Base-by-base conservation (phyloP, 768 basidiomycete species). In the Exidia glandulosa region DNA sequence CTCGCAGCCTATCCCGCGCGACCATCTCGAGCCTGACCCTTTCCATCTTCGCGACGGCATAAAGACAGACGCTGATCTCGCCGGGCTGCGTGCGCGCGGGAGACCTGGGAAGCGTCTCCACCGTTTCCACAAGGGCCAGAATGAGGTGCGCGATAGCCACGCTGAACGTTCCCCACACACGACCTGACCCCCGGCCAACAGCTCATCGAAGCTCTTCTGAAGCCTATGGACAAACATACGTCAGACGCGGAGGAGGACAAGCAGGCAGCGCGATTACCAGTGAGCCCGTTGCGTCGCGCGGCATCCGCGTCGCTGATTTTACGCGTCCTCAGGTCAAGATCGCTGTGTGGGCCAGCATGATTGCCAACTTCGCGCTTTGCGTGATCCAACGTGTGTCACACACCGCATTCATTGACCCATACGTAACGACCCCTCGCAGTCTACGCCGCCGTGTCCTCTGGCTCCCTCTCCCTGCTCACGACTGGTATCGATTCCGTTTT, bases 141-240 rank as follows among this genome's bases (percentile, higher is more conserved):
- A 93, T 75, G 73, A 82, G 63, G 90, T 87, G 55, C 36, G 81
- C 7, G 19, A 14, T 63, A 55, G 60, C 55, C 23, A 58, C 32
- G n/a, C 61, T 23, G 47, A 31, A 60, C 56, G 57, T 62, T 48
- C 61, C 56, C 58, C 56, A 48, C 33, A 55, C 32, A 56, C 62
- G 59, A 63, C 57, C 50, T 66, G 55, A 50, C 54, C n/a, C 31
- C 36, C 23, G 16, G n/a, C n/a, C 6, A 61, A 57, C 66, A 95
- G 88, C 86, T 94, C 61, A 95, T 98, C 63, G 69, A 74, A n/a
- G 80, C 83, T n/a, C 73, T 97, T 62, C 79, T 98, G 33, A 96
- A 95, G 72, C 82, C 93, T 1, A 87, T 98, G 82, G 88, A 92
- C 34, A 85, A 87, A 33, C 89, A 94, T 67, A 91, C 91, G 0